A percentile compares a stretch with the other conserved stretches of the same genome.
phyloP scores from a whole-genome alignment of 352 stramenopile genomes.

The Phytophthora pini region DNA sequence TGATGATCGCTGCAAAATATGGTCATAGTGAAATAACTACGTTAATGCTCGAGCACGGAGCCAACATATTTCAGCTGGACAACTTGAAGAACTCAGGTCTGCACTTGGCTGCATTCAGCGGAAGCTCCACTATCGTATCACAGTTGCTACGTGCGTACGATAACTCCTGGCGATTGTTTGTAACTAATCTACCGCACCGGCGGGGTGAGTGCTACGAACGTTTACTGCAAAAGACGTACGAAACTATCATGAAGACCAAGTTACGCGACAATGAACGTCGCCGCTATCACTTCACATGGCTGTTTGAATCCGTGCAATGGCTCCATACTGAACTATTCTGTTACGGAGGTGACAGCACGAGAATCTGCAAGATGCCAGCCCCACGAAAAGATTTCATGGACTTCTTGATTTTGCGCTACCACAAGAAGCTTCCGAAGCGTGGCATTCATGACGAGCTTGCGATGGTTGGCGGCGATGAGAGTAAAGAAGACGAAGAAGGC shows the following conservation, averaged over 20 bases:
- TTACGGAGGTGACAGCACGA: conserved; percentile 9
- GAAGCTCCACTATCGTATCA: conserved; percentile 43
- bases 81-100: conserved; percentile 73
- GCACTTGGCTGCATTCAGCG: conserved; percentile 71
- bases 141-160: conserved; percentile 59
- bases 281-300: conserved; percentile 69
- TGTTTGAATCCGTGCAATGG: conserved; percentile 59
- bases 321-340: conserved; percentile 48
- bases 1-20: conserved; percentile 66
- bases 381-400: conserved; percentile 54
- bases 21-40: conserved; percentile 57
- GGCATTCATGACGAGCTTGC: conserved; percentile 20
- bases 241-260: conserved; percentile 60
- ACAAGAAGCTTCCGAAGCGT: conserved; percentile 37
- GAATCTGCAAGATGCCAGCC: conserved; percentile 30
- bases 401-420: conserved; percentile 54
- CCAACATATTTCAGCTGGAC: conserved; percentile 57
- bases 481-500: conserved; percentile 38
- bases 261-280: conserved; percentile 69
- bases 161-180: conserved; percentile 52
- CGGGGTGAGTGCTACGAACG: conserved; percentile 40
- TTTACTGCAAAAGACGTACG: conserved; percentile 50
- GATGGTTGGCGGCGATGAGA: conserved; percentile 1
- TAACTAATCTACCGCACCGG: conserved; percentile 44
- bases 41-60: conserved; percentile 49